A percentile compares a stretch with the other conserved stretches of the same genome.
phyloP scores from a whole-genome alignment of 2,329 filamentous ascomycete species.

The Hypocrella siamensis region DNA sequence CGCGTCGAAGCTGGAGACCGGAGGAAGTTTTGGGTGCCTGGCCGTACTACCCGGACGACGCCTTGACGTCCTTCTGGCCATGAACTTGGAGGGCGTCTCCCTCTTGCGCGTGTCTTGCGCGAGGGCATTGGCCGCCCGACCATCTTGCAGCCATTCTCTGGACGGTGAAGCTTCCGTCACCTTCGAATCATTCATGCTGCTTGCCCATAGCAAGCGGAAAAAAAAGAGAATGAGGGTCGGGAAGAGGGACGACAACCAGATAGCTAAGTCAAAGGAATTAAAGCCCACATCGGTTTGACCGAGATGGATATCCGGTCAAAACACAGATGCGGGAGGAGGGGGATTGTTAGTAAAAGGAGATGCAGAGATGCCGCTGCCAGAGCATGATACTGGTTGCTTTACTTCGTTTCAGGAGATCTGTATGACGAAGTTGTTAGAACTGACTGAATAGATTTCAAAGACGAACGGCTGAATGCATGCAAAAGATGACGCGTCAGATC shows the following conservation, averaged over 20 bases:
- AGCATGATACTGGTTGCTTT: no score
- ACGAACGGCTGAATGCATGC: no score
- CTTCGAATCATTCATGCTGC: slow-evolving; percentile 3
- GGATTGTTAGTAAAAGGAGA: no score
- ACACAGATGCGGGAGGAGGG: no score
- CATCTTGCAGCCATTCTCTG: background rate
- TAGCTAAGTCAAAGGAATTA: background rate
- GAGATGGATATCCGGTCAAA: slow-evolving; percentile 1
- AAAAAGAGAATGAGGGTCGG: background rate
- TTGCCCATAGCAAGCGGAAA: slow-evolving; percentile 2
- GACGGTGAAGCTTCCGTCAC: slow-evolving; percentile 1
- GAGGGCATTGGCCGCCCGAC: background rate
- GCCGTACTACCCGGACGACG: no score
- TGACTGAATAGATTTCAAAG: no score
- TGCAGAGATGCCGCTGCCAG: no score
- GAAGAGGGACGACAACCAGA: background rate
- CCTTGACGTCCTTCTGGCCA: slow-evolving; percentile 3
- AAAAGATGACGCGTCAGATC: slow-evolving; percentile 41
- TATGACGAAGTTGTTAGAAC: no score
- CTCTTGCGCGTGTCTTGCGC: background rate
- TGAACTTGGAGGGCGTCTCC: background rate
- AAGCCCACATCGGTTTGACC: background rate
- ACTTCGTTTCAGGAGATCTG: no score
- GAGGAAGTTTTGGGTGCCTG: no score
- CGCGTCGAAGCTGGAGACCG: no score